Evolutionary conservation across 202 grass and related monocot genomes (phyloP).

Genomic region (Zizania palustris): DNA sequence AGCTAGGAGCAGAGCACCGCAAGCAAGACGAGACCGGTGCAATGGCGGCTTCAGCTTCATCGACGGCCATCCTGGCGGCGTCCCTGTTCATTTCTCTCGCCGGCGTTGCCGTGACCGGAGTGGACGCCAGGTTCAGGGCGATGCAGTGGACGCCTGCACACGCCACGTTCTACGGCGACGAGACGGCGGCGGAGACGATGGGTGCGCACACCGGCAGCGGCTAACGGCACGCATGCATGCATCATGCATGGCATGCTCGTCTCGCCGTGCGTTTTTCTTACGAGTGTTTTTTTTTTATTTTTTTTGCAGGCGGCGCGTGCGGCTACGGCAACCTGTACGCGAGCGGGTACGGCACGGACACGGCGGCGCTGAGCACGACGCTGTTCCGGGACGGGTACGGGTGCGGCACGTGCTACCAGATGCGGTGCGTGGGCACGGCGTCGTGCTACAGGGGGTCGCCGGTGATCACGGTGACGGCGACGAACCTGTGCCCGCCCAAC

Average conservation of each 20-base stretch:
- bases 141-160: slow-evolving; percentile 63
- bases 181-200: slow-evolving; percentile 61
- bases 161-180: slow-evolving; percentile 88
- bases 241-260: not conserved
- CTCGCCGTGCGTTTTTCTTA: not conserved
- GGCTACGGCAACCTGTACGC: slow-evolving; percentile 69
- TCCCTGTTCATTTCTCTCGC: slow-evolving; percentile 34
- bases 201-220: slow-evolving; percentile 31
- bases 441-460: slow-evolving; percentile 71
- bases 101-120: slow-evolving; percentile 20
- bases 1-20: not conserved
- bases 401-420: slow-evolving; percentile 80
- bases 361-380: slow-evolving; percentile 79
- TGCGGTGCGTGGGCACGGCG: slow-evolving; percentile 50
- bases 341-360: slow-evolving; percentile 66
- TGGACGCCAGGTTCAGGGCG: slow-evolving; percentile 56
- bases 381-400: slow-evolving; percentile 66
- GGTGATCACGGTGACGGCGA: slow-evolving; percentile 67
- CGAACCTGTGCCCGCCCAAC: slow-evolving; percentile 90
- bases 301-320: slow-evolving; percentile 70
- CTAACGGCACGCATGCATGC: not conserved
- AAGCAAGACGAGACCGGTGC: not conserved
- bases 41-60: slow-evolving; percentile 43
- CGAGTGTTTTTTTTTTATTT: not conserved
- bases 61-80: slow-evolving; percentile 7